These are phyloP conservation scores for Pleurotus salmoneostramineus DNA, from an alignment of 768 basidiomycete genomes.

Conservation along the genomic window DNA sequence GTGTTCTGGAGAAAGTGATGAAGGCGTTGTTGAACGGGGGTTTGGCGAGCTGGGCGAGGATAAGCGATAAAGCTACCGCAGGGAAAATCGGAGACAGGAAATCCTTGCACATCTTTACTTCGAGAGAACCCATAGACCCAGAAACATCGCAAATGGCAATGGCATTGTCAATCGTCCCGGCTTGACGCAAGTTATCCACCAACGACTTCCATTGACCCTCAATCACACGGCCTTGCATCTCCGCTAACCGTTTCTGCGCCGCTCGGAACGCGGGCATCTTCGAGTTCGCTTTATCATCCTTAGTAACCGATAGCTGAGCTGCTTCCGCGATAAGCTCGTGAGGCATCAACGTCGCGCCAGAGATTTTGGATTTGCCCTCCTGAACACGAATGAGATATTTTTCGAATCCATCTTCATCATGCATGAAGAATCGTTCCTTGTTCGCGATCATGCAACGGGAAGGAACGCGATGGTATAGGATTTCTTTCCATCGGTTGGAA, in stretches of 20 bases:
- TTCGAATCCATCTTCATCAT: constrained; percentile 58
- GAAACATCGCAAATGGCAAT: constrained; percentile 74
- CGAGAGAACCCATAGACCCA: constrained; percentile 58
- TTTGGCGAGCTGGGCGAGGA: constrained; percentile 59
- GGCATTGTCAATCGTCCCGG: constrained; percentile 54
- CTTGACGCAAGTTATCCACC: constrained; percentile 45
- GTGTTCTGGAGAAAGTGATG: constrained; percentile 63
- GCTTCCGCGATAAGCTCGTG: constrained; percentile 53
- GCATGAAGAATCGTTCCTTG: constrained; percentile 47
- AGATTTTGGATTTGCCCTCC: constrained; percentile 49
- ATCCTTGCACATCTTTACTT: not conserved
- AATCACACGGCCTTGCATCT: constrained; percentile 39
- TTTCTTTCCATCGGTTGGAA: constrained; percentile 50
- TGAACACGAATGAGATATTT: constrained; percentile 55
- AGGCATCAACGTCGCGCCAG: constrained; percentile 67
- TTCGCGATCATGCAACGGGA: constrained; percentile 62
- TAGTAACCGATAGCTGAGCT: not conserved
- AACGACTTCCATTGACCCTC: constrained; percentile 69
- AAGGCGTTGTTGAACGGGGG: constrained; percentile 64
- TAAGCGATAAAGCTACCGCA: constrained; percentile 60
- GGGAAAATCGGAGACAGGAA: constrained; percentile 48
- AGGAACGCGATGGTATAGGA: constrained; percentile 55
- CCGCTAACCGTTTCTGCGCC: constrained; percentile 25
- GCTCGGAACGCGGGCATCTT: constrained; percentile 19
- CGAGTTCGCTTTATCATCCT: not conserved